These are phyloP conservation scores for Populus trichocarpa DNA, from an alignment of 441 rosid species.

Conservation along the genomic window DNA sequence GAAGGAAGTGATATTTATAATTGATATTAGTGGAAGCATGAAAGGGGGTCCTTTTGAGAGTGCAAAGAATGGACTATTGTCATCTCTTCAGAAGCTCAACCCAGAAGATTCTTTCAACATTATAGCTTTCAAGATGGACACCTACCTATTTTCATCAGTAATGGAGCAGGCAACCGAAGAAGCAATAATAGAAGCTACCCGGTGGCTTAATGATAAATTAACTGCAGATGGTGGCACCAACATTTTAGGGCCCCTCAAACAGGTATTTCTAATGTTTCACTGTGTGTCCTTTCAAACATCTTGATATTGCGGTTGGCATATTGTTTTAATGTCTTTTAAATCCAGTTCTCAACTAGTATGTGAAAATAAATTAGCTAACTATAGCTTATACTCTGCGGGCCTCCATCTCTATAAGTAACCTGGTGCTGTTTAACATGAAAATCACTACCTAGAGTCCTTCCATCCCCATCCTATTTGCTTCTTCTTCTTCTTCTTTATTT, in stretches of 20 bases:
- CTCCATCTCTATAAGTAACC: background rate
- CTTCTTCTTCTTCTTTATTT: background rate
- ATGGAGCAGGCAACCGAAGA: constrained; percentile 65
- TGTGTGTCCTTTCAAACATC: background rate
- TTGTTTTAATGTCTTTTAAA: background rate
- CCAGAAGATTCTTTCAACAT: constrained; percentile 78
- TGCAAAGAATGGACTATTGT: constrained; percentile 53
- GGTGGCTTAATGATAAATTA: constrained; percentile 56
- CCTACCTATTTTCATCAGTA: constrained; percentile 45
- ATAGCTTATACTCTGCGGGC: background rate
- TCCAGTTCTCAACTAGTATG: background rate
- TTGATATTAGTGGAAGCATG: constrained; percentile 87
- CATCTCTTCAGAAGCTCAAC: constrained; percentile 51
- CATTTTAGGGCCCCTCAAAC: constrained; percentile 49
- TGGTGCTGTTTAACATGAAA: constrained; percentile 1
- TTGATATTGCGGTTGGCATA: too few species aligned
- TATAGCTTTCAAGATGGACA: constrained; percentile 69
- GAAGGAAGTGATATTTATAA: constrained; percentile 62
- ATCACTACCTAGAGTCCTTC: background rate
- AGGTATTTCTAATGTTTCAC: constrained; percentile 35
- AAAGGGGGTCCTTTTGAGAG: constrained; percentile 54
- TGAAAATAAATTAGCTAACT: background rate
- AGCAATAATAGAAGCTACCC: constrained; percentile 46
- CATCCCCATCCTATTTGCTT: background rate
- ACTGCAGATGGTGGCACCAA: constrained; percentile 67